A percentile compares a stretch with the other conserved stretches of the same genome.
Conservation (phyloP, 768 basidiomycete species). For the Boletus reticulatus region DNA sequence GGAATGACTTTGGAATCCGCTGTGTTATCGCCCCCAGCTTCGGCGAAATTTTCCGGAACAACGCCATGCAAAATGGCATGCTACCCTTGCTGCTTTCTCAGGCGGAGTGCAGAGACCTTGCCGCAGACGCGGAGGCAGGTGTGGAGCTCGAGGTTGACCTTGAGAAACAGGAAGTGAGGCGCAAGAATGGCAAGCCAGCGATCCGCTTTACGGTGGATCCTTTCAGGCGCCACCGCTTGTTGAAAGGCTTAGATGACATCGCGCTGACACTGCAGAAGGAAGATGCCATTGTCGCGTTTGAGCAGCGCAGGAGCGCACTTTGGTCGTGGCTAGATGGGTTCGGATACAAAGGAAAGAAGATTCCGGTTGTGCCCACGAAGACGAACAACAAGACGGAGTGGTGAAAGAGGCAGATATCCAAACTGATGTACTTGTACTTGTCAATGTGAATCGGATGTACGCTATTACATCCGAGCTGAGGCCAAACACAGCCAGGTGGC, state of each 20-base stretch:
- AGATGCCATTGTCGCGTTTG: slow-evolving; percentile 72
- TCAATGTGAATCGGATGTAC: slow-evolving; percentile 4
- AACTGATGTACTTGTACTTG: too few species aligned
- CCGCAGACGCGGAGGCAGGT: slow-evolving; percentile 73
- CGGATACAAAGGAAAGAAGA: slow-evolving; percentile 80
- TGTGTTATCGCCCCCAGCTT: slow-evolving; percentile 87
- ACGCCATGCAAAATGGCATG: slow-evolving; percentile 94
- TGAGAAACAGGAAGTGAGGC: slow-evolving; percentile 75
- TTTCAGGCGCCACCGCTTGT: slow-evolving; percentile 89
- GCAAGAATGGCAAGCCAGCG: slow-evolving; percentile 66
- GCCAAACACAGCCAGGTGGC: not conserved
- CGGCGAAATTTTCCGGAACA: slow-evolving; percentile 88
- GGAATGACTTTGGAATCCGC: slow-evolving; percentile 88
- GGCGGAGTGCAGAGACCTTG: slow-evolving; percentile 67
- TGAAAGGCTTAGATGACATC: slow-evolving; percentile 97
- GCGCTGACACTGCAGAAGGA: slow-evolving; percentile 87
- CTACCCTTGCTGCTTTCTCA: slow-evolving; percentile 72
- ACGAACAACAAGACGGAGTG: slow-evolving; percentile 63
- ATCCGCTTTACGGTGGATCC: slow-evolving; percentile 81
- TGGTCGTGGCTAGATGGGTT: slow-evolving; percentile 99
- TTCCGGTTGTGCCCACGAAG: slow-evolving; percentile 49
- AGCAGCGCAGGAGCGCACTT: slow-evolving; percentile 65
- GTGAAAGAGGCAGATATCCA: slow-evolving; percentile 37
- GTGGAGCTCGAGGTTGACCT: slow-evolving; percentile 82
- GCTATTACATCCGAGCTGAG: slow-evolving; percentile 19